Base-by-base conservation (phyloP, 2,329 filamentous ascomycete species). In the Escovopsis sp. region DNA sequence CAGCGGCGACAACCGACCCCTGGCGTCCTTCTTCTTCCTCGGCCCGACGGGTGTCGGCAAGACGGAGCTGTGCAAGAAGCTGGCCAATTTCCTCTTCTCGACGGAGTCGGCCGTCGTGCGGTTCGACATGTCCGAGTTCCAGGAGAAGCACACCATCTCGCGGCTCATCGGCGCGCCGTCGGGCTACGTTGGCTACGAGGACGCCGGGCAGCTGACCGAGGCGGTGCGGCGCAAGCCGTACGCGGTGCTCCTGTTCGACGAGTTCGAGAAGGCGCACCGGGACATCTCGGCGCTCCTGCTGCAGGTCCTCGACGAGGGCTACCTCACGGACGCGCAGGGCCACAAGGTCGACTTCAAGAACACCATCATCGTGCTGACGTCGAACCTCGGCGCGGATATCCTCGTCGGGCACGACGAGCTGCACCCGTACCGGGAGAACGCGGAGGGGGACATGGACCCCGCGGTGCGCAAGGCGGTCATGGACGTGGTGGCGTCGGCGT, bases 51-150 rank as follows among this genome's bases (percentile, higher is more conserved):
- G 91, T 56, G 89, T 95, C 14, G 91, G 91, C 43, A 98, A 96
- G 67, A 98, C 91, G 3, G 88, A 96, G 57, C 76, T 96, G 1
- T 94, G 88, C 71, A 96, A 96, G 70, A 89, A 93, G 58, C 80
- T 98, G 52, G 91, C 91, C 2, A 75, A 74, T 44, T 96, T 95
- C 65, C 69, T 98, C 32, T 98, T 96, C 64, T 91, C 84, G 1
- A 94, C 86, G 2, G 85, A 94, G 53, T 78, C 79, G 25, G 89
- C 91, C 3, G 86, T 98, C 24, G 77, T 95, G 30, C 76, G 91
- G 30, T 96, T 96, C 60, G 91, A 96, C 61, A 96, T 96, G 91
- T 85, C 79, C 52, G 91, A 98, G 57, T 96, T 95, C 59, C 87
- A 94, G 57, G 91, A 96, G 58, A 94, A 94, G 61, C 89, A 96